A percentile compares a stretch with the other conserved stretches of the same genome.
These are phyloP conservation scores for Spinellus fusiger DNA, from an alignment of 192 early-diverging fungal species.

Conservation along the genomic window DNA sequence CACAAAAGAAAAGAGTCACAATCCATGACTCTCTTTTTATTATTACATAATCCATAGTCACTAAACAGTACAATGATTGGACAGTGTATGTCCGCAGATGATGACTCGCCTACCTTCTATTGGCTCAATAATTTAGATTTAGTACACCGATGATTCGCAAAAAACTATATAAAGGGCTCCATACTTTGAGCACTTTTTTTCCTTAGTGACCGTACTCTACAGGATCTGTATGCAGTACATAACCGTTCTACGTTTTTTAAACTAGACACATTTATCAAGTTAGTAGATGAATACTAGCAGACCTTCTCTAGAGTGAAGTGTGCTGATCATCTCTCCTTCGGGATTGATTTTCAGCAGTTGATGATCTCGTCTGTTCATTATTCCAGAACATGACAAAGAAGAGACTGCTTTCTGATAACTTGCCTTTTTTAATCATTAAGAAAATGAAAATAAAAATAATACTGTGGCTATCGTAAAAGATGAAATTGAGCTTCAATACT, in stretches of 20 bases:
- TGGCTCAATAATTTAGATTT: too few species aligned
- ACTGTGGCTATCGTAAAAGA: too few species aligned
- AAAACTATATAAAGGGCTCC: neutral
- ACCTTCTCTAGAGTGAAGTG: slow-evolving; percentile 28
- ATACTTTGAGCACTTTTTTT: slow-evolving; percentile 5
- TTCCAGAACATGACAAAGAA: slow-evolving; percentile 28
- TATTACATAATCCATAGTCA: too few species aligned
- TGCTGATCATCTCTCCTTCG: slow-evolving; percentile 12
- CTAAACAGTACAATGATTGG: too few species aligned
- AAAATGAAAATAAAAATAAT: slow-evolving; percentile 2
- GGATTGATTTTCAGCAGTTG: slow-evolving; percentile 18
- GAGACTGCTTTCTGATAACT: slow-evolving; percentile 24
- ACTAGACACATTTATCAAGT: slow-evolving; percentile 21
- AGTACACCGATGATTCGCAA: too few species aligned
- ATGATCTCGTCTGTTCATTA: slow-evolving; percentile 30
- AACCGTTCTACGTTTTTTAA: slow-evolving; percentile 26
- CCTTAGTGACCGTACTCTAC: slow-evolving; percentile 32
- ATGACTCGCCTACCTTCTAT: too few species aligned
- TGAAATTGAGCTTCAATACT: too few species aligned
- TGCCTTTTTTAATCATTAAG: slow-evolving; percentile 1
- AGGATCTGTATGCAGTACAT: slow-evolving; percentile 30
- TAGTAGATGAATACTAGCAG: slow-evolving; percentile 25
- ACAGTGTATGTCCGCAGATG: too few species aligned
- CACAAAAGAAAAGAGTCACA: too few species aligned
- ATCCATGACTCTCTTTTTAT: too few species aligned